Percentiles rank a stretch among this genome's conserved stretches.
phyloP scores from a whole-genome alignment of 2,329 filamentous ascomycete species.

The Phialophora macrospora region DNA sequence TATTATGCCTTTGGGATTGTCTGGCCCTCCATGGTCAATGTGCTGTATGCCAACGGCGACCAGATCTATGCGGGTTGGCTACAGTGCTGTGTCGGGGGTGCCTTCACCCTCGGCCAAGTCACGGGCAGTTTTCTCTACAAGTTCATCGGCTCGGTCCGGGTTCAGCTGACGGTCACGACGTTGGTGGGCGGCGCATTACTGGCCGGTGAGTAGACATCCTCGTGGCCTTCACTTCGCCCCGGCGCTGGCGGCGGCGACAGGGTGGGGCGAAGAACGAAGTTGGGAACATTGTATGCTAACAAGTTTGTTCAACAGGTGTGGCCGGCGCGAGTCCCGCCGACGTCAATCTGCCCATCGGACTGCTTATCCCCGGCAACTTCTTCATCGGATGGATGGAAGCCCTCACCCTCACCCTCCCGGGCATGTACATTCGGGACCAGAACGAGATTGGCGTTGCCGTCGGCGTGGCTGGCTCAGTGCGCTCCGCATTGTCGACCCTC shows the following conservation, averaged over 20 bases:
- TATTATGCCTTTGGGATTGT: constrained; percentile 18
- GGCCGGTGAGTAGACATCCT: too few species aligned
- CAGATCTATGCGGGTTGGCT: not conserved
- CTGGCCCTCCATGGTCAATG: constrained; percentile 12
- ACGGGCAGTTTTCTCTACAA: not conserved
- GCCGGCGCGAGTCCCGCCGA: not conserved
- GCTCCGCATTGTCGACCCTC: not conserved
- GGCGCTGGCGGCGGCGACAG: too few species aligned
- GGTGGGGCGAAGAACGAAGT: too few species aligned
- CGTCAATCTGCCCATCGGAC: constrained; percentile 8
- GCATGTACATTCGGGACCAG: constrained; percentile 12
- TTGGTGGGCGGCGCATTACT: not conserved
- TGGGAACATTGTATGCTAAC: not conserved
- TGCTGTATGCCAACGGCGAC: constrained; percentile 1
- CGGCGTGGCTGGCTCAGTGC: constrained; percentile 13
- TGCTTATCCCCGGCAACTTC: constrained; percentile 7
- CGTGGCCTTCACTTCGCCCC: not conserved
- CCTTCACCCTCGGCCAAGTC: too few species aligned
- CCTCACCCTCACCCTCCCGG: not conserved
- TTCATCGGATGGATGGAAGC: constrained; percentile 3
- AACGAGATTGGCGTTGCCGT: constrained; percentile 20
- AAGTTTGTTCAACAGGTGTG: not conserved
- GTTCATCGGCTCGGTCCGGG: not conserved
- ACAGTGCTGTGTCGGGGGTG: too few species aligned
- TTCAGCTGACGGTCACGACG: not conserved